These are phyloP conservation scores for Jacaranda copaia DNA, from an alignment of 257 asterid genomes.

Conservation along the genomic window DNA sequence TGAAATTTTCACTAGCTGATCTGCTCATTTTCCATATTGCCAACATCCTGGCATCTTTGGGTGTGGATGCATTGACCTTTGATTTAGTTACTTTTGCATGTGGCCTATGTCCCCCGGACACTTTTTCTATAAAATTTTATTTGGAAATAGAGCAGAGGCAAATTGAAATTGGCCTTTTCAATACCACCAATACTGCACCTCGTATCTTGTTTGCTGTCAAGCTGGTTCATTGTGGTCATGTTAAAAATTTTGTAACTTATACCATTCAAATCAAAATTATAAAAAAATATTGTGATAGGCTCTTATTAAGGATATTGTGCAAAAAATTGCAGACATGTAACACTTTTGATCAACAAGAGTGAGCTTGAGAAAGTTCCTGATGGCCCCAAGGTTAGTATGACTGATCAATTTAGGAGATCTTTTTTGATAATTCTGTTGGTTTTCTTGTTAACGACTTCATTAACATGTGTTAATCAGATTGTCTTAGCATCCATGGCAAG, in stretches of 20 bases:
- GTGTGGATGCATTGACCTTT: constrained; percentile 21
- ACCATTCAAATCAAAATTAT: constrained; percentile 16
- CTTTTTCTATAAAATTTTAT: constrained; percentile 2
- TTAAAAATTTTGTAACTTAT: constrained; percentile 10
- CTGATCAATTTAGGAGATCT: constrained; percentile 25
- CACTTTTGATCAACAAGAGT: constrained; percentile 70
- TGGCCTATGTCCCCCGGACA: not conserved
- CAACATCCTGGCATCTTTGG: constrained; percentile 13
- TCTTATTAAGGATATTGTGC: constrained; percentile 41
- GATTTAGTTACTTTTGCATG: constrained; percentile 28
- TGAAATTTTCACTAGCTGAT: constrained; percentile 4
- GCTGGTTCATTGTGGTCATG: constrained; percentile 21
- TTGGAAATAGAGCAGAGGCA: constrained; percentile 6
- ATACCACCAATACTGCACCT: constrained; percentile 11
- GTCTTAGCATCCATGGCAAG: constrained; percentile 98
- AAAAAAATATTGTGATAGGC: constrained; percentile 23
- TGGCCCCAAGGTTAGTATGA: constrained; percentile 82
- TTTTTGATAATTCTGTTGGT: constrained; percentile 36
- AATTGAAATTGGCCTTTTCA: constrained; percentile 14
- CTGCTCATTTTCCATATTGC: constrained; percentile 20
- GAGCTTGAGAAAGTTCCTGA: constrained; percentile 85
- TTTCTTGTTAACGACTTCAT: constrained; percentile 33
- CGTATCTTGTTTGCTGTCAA: constrained; percentile 20
- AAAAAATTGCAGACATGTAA: constrained; percentile 71
- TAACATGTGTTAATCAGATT: constrained; percentile 58